These are phyloP conservation scores for Pleurotus sapidus DNA, from an alignment of 768 basidiomycete genomes.

Conservation along the genomic window DNA sequence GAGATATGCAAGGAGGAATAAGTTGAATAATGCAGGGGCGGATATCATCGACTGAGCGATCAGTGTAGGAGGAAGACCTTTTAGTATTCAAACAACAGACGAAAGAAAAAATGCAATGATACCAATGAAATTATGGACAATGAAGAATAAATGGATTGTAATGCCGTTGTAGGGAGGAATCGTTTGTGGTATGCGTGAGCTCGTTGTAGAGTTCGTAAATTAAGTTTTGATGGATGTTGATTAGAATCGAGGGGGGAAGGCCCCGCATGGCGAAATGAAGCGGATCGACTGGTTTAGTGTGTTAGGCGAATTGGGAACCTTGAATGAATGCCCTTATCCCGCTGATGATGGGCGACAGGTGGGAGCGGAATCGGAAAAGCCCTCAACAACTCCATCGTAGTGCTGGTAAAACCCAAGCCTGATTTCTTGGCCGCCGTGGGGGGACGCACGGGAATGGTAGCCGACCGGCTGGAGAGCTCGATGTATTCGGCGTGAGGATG, in stretches of 20 bases:
- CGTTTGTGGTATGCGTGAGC: neutral
- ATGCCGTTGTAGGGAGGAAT: neutral
- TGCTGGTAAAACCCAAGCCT: slow-evolving; percentile 25
- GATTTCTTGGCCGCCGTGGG: slow-evolving; percentile 20
- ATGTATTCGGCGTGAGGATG: slow-evolving; percentile 9
- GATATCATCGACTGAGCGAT: slow-evolving; percentile 10
- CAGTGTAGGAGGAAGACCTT: neutral
- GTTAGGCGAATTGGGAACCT: slow-evolving; percentile 12
- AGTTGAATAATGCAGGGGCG: slow-evolving; percentile 6
- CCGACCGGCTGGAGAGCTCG: slow-evolving; percentile 12
- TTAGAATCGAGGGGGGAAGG: neutral
- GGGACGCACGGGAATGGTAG: slow-evolving; percentile 10
- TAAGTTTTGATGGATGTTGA: neutral
- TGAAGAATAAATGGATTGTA: neutral
- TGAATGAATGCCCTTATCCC: slow-evolving; percentile 11
- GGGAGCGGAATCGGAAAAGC: slow-evolving; percentile 46
- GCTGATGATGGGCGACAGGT: slow-evolving; percentile 17
- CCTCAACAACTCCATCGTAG: slow-evolving; percentile 41
- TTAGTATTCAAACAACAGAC: slow-evolving; percentile 9
- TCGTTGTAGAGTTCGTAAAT: slow-evolving; percentile 1
- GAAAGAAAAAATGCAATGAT: slow-evolving; percentile 1
- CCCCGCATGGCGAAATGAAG: slow-evolving; percentile 7
- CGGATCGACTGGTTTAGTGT: slow-evolving; percentile 5
- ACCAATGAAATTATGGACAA: slow-evolving; percentile 1
- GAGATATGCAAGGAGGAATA: neutral